A percentile compares a stretch with the other conserved stretches of the same genome.
Evolutionary conservation across 2,329 filamentous ascomycete species (phyloP).

Genomic region (Penicillium freii): DNA sequence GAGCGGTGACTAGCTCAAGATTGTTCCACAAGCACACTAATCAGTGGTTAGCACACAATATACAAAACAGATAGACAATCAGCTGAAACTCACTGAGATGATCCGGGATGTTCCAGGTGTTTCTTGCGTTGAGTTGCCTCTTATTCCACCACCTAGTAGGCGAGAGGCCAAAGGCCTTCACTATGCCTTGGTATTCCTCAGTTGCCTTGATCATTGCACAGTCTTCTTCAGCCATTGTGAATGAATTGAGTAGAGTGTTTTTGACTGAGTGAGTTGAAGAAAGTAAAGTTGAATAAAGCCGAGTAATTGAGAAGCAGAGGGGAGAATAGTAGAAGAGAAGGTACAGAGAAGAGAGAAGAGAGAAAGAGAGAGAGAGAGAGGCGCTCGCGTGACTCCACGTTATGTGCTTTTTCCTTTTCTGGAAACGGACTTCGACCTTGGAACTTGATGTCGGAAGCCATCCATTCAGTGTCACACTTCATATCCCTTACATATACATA

Average conservation of each 20-base stretch:
- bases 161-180: background rate
- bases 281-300: background rate
- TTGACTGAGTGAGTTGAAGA: background rate
- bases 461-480: too few relatives aligned
- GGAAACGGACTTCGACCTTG: background rate
- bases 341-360: background rate
- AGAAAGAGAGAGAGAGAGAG: background rate
- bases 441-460: background rate
- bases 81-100: background rate
- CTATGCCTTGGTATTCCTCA: background rate
- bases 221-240: background rate
- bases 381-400: too few relatives aligned
- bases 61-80: background rate
- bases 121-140: background rate
- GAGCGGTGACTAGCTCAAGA: background rate
- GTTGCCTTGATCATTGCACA: background rate
- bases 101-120: background rate
- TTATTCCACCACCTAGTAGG: background rate
- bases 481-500: background rate
- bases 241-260: background rate
- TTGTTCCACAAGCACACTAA: background rate
- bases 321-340: background rate
- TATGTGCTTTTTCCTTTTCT: background rate
- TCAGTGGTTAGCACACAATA: background rate
- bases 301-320: background rate